Evolutionary conservation across 202 grass and related monocot species (phyloP).

Genomic region (Saccharum hybrid): DNA sequence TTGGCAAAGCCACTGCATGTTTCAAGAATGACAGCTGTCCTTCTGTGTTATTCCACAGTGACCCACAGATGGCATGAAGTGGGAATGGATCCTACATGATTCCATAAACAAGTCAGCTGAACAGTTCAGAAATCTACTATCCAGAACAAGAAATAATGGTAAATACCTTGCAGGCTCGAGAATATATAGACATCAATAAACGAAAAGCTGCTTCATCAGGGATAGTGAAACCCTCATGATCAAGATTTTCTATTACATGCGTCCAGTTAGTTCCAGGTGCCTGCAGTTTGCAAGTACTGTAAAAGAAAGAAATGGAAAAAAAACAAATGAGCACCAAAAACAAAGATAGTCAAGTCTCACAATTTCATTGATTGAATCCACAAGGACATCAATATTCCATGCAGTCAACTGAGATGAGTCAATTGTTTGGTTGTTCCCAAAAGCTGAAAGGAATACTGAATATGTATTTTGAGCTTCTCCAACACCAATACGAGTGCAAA

Average conservation of each 20-base stretch:
- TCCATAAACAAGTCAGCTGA: conserved; percentile 47
- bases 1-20: conserved; percentile 61
- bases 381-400: conserved; percentile 85
- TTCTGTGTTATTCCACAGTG: conserved; percentile 93
- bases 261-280: conserved; percentile 82
- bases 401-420: conserved; percentile 54
- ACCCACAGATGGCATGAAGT: conserved; percentile 81
- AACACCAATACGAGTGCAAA: conserved; percentile 45
- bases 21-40: conserved; percentile 86
- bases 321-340: not conserved
- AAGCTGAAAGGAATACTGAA: conserved; percentile 62
- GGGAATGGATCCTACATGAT: conserved; percentile 83
- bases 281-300: conserved; percentile 55
- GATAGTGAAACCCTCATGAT: conserved; percentile 87
- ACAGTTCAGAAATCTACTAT: conserved; percentile 12
- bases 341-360: conserved; percentile 59
- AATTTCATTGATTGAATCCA: conserved; percentile 87
- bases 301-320: conserved; percentile 18
- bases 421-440: conserved; percentile 60
- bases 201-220: conserved; percentile 82
- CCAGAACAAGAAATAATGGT: conserved; percentile 4
- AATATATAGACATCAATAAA: conserved; percentile 86
- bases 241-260: conserved; percentile 87
- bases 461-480: conserved; percentile 57
- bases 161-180: conserved; percentile 76